Conservation (phyloP, 2,329 filamentous ascomycete genomes). For the Fusarium redolens region DNA sequence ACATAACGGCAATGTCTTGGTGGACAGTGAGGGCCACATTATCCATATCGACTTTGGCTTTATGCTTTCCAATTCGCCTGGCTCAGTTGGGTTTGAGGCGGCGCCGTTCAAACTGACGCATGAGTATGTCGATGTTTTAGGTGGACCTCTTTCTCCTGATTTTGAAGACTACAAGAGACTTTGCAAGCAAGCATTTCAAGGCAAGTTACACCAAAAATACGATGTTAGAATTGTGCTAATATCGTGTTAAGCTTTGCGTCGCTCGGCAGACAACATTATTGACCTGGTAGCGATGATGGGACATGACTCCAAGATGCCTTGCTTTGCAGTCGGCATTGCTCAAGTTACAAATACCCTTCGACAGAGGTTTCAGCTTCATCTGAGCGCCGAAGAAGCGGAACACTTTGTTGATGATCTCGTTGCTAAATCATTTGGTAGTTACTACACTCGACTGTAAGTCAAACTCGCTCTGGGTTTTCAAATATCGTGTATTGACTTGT, state of each 20-base stretch:
- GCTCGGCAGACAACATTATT: conserved; percentile 83
- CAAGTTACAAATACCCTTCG: conserved; percentile 77
- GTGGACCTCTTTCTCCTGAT: conserved; percentile 75
- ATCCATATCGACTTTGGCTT: conserved; percentile 92
- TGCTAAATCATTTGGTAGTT: conserved; percentile 84
- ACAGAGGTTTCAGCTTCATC: conserved; percentile 82
- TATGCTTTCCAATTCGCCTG: conserved; percentile 88
- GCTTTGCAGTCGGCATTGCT: conserved; percentile 78
- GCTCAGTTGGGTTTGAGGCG: conserved; percentile 86
- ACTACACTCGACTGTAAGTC: conserved; percentile 84
- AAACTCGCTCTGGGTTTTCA: background rate
- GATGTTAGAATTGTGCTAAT: conserved; percentile 13
- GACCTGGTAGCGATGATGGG: conserved; percentile 89
- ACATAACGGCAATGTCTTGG: conserved; percentile 87
- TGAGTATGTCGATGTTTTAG: conserved; percentile 86
- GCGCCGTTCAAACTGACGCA: conserved; percentile 88
- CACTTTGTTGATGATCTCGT: conserved; percentile 85
- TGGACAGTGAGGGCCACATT: conserved; percentile 87
- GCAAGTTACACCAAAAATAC: conserved; percentile 53
- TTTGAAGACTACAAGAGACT: conserved; percentile 81
- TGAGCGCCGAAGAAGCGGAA: conserved; percentile 85
- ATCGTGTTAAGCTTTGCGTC: conserved; percentile 69
- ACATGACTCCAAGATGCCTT: conserved; percentile 84
- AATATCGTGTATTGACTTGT: conserved; percentile 6
- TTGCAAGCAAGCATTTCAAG: conserved; percentile 87